Evolutionary conservation across 306 rosid species (phyloP).

Genomic region (Medicago ruthenica): DNA sequence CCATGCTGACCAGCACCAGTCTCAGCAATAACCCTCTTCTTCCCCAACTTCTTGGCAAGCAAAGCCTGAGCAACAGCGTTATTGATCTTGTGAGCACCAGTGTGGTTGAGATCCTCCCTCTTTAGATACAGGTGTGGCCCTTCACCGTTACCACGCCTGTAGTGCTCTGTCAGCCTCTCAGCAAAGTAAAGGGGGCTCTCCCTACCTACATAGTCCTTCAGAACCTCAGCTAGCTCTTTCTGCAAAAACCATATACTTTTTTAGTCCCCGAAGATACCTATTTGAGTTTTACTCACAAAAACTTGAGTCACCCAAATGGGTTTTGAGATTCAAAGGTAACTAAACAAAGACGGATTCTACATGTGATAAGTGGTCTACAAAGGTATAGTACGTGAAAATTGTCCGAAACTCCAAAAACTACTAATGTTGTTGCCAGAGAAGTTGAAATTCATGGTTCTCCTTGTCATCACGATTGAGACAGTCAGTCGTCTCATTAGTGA

Average conservation of each 20-base stretch:
- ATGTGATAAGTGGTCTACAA: not conserved
- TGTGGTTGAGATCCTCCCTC: constrained; percentile 96
- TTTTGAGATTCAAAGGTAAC: not conserved
- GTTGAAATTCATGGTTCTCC: not conserved
- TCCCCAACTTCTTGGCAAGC: constrained; percentile 84
- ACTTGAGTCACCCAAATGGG: not conserved
- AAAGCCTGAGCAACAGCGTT: constrained; percentile 91
- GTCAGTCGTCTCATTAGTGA: not conserved
- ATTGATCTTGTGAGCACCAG: constrained; percentile 95
- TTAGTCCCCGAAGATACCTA: not conserved
- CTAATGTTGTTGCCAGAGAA: not conserved
- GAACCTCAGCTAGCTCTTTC: constrained; percentile 69
- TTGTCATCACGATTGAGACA: not conserved
- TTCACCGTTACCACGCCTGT: constrained; percentile 70
- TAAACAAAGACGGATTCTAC: not conserved
- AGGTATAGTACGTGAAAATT: not conserved
- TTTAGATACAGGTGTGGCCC: constrained; percentile 84
- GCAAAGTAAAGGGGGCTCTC: constrained; percentile 96
- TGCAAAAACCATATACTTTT: constrained; percentile 47
- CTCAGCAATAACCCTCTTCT: constrained; percentile 84
- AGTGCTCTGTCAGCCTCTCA: constrained; percentile 80
- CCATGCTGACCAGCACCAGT: constrained; percentile 99
- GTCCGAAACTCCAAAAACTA: not conserved
- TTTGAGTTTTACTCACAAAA: constrained; percentile 3
- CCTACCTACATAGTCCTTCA: constrained; percentile 92